Conservation (phyloP, 495 filamentous ascomycete genomes). For the Daldinia bambusicola region DNA sequence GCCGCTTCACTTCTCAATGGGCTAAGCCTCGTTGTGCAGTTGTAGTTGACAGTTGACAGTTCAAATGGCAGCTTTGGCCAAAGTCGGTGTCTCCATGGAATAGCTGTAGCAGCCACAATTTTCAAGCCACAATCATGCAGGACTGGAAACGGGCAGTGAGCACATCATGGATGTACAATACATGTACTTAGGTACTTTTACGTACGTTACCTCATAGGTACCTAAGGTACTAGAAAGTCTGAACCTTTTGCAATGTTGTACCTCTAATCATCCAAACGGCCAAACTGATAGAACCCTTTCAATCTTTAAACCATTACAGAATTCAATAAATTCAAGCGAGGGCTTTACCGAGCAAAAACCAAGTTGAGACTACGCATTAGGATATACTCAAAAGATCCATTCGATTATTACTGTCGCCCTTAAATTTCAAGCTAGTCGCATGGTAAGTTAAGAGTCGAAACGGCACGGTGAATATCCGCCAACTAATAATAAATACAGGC, state of each 20-base stretch:
- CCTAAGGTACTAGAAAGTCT: no score
- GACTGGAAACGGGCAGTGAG: background rate
- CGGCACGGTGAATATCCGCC: background rate
- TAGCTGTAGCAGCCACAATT: slow-evolving; percentile 12
- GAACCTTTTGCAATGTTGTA: no score
- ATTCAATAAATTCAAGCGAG: no score
- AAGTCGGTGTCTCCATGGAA: slow-evolving; percentile 2
- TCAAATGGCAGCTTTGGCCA: background rate
- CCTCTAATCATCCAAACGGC: no score
- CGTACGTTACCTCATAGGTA: no score
- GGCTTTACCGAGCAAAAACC: no score
- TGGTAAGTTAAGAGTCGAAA: slow-evolving; percentile 34
- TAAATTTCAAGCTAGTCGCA: slow-evolving; percentile 1
- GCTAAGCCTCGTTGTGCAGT: slow-evolving; percentile 1
- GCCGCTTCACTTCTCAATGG: slow-evolving; percentile 13
- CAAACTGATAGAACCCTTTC: no score
- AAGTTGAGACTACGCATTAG: background rate
- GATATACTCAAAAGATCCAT: background rate
- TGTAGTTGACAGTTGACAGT: slow-evolving; percentile 12
- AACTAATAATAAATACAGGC: slow-evolving; percentile 58
- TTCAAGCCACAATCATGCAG: slow-evolving; percentile 3
- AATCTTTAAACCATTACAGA: no score
- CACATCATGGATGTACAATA: background rate
- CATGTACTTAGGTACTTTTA: background rate
- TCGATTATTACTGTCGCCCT: background rate